Conservation (phyloP, 805 yeast species). For the Lipomyces mesembrius region DNA sequence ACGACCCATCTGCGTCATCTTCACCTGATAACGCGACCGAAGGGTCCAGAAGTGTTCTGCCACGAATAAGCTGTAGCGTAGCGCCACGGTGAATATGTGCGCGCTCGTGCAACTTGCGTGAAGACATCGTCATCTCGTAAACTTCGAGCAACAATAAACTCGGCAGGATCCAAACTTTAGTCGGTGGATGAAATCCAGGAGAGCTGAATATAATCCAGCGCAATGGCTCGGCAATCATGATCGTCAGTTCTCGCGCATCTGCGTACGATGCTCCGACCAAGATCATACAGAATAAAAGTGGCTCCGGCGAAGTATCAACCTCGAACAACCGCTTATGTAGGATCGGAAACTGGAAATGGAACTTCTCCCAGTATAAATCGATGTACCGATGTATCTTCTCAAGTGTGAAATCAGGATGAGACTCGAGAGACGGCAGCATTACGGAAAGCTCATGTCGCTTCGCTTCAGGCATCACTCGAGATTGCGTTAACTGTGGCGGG, state of each 20-base stretch:
- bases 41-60: slow-evolving; percentile 12
- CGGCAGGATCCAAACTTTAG: slow-evolving; percentile 76
- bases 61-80: slow-evolving; percentile 61
- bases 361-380: slow-evolving; percentile 57
- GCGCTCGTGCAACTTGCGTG: slow-evolving; percentile 74
- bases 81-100: slow-evolving; percentile 88
- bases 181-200: slow-evolving; percentile 76
- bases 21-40: slow-evolving; percentile 7
- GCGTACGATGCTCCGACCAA: slow-evolving; percentile 62
- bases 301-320: slow-evolving; percentile 54
- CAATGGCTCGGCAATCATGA: slow-evolving; percentile 59
- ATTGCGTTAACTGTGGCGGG: slow-evolving; percentile 45
- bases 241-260: slow-evolving; percentile 47
- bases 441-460: slow-evolving; percentile 33
- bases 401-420: slow-evolving; percentile 47
- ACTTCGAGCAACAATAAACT: slow-evolving; percentile 71
- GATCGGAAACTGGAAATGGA: slow-evolving; percentile 64
- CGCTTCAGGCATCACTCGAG: slow-evolving; percentile 43
- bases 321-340: slow-evolving; percentile 63
- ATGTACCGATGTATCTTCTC: slow-evolving; percentile 44
- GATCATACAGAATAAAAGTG: slow-evolving; percentile 60
- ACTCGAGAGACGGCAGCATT: slow-evolving; percentile 44
- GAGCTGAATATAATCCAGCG: slow-evolving; percentile 73
- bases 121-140: slow-evolving; percentile 74
- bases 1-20: slow-evolving; percentile 36